Evolutionary conservation across 495 filamentous ascomycete species (phyloP).

Genomic region (Friedmanniomyces simplex): DNA sequence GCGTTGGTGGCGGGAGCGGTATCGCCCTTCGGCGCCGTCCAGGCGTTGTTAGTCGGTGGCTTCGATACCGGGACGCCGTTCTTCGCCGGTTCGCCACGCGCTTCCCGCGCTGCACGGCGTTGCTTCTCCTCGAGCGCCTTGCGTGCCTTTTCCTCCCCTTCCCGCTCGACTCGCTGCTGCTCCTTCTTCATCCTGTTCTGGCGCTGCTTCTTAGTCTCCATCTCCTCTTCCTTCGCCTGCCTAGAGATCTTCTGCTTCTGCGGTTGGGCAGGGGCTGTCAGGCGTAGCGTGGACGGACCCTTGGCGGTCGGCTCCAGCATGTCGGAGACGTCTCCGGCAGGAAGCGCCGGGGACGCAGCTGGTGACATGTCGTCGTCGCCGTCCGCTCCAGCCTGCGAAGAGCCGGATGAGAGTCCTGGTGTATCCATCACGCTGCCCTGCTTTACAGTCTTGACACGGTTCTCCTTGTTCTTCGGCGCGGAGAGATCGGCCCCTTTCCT

Average conservation of each 20-base stretch:
- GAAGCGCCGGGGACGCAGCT: slow-evolving; percentile 26
- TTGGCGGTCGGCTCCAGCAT: slow-evolving; percentile 69
- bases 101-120: slow-evolving; percentile 63
- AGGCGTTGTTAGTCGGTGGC: slow-evolving; percentile 50
- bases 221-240: slow-evolving; percentile 37
- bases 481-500: slow-evolving; percentile 9
- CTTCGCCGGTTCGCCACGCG: slow-evolving; percentile 64
- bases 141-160: slow-evolving; percentile 64
- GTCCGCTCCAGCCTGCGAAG: slow-evolving; percentile 65
- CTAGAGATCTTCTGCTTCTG: slow-evolving; percentile 55
- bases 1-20: slow-evolving; percentile 26
- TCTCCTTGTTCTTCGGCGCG: slow-evolving; percentile 7
- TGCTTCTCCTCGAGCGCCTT: slow-evolving; percentile 66
- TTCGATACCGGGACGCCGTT: slow-evolving; percentile 55
- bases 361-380: slow-evolving; percentile 50
- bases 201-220: slow-evolving; percentile 84
- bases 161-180: slow-evolving; percentile 56
- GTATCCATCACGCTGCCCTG: slow-evolving; percentile 15
- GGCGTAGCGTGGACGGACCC: slow-evolving; percentile 63
- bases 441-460: slow-evolving; percentile 22
- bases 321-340: slow-evolving; percentile 57
- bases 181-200: slow-evolving; percentile 77
- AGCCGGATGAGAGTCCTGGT: slow-evolving; percentile 20
- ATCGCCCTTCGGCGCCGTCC: slow-evolving; percentile 38
- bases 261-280: slow-evolving; percentile 55